Conservation (phyloP, 441 rosid genomes). For the Eruca vesicaria region DNA sequence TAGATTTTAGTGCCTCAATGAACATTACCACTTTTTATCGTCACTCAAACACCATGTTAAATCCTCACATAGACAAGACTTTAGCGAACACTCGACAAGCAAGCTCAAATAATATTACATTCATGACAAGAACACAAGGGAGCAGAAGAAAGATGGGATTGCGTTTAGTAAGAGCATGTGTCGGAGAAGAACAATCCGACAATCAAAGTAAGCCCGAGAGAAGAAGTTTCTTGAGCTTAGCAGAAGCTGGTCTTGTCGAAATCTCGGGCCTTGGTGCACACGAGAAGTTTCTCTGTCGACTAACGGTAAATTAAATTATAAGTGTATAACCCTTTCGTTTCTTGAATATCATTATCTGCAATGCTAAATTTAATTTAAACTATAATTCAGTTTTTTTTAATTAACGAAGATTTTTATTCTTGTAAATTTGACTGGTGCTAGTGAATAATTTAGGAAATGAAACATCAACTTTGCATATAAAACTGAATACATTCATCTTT, state of each 20-base stretch:
- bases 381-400: not conserved
- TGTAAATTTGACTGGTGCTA: not conserved
- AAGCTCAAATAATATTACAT: slow-evolving; percentile 19
- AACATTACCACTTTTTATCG: slow-evolving; percentile 10
- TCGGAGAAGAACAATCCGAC: slow-evolving; percentile 29
- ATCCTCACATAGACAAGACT: slow-evolving; percentile 22
- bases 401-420: not conserved
- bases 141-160: slow-evolving; percentile 7
- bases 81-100: not conserved
- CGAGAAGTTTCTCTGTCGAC: slow-evolving; percentile 77
- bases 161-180: slow-evolving; percentile 19
- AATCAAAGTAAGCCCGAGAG: slow-evolving; percentile 38
- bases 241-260: slow-evolving; percentile 90
- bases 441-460: not conserved
- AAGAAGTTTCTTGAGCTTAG: slow-evolving; percentile 60
- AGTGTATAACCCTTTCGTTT: not conserved
- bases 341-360: not conserved
- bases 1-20: slow-evolving; percentile 19
- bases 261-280: slow-evolving; percentile 74
- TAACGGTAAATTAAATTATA: slow-evolving; percentile 51
- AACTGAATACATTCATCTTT: not conserved
- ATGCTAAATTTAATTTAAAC: not conserved
- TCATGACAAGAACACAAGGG: slow-evolving; percentile 26
- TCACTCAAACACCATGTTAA: not conserved
- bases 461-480: not conserved